Evolutionary conservation across 495 filamentous ascomycete genomes (phyloP).

Genomic region (Neohortaea acidophila): DNA sequence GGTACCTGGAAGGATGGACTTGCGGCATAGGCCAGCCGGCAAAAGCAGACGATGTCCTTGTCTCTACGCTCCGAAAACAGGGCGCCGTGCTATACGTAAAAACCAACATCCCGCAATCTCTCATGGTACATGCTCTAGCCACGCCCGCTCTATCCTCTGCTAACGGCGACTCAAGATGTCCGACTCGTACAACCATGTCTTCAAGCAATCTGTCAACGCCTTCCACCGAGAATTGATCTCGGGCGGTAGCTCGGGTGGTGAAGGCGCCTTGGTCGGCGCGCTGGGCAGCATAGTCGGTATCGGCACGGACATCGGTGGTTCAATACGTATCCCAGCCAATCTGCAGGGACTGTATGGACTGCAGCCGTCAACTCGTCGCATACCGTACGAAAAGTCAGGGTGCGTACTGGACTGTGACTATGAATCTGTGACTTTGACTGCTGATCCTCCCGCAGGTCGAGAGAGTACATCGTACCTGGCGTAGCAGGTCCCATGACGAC

Average conservation of each 20-base stretch:
- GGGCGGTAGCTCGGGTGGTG: slow-evolving; percentile 44
- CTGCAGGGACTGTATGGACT: slow-evolving; percentile 23
- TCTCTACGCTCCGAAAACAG: slow-evolving; percentile 27
- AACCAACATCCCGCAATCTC: slow-evolving; percentile 41
- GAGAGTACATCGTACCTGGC: slow-evolving; percentile 28
- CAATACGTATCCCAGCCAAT: slow-evolving; percentile 24
- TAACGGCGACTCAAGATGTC: slow-evolving; percentile 21
- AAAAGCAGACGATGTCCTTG: slow-evolving; percentile 8
- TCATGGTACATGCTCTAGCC: slow-evolving; percentile 34
- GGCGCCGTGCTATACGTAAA: slow-evolving; percentile 40
- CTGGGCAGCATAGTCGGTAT: slow-evolving; percentile 27
- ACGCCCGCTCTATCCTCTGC: slow-evolving; percentile 4
- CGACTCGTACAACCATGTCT: slow-evolving; percentile 41
- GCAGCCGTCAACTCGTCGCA: slow-evolving; percentile 18
- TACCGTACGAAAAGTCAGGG: slow-evolving; percentile 14
- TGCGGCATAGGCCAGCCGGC: slow-evolving; percentile 9
- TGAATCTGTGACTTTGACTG: too few relatives aligned
- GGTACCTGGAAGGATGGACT: too few relatives aligned
- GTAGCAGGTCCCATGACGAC: slow-evolving; percentile 38
- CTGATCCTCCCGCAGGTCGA: background rate
- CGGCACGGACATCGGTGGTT: slow-evolving; percentile 27
- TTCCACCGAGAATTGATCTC: slow-evolving; percentile 8
- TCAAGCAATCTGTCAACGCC: slow-evolving; percentile 46
- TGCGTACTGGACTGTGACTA: background rate
- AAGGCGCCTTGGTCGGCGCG: slow-evolving; percentile 36